Percentiles rank a stretch among this genome's conserved stretches.
Evolutionary conservation across 208 protist species (phyloP).

Genomic region (Naegleria gruberi): DNA sequence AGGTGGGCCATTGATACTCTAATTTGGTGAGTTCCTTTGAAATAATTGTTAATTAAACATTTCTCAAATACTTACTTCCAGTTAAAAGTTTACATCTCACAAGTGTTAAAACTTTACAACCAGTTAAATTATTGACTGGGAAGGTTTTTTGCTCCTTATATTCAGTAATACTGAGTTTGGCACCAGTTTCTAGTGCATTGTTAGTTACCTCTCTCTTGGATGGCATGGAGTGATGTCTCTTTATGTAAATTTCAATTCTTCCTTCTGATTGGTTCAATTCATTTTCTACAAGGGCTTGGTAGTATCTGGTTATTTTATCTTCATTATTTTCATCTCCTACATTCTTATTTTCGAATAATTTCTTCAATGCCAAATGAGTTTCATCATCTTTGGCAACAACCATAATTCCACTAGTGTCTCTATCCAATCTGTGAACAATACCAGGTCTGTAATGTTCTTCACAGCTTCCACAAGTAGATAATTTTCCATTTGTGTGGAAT

Average conservation of each 20-base stretch:
- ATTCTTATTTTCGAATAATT: constrained; percentile 8
- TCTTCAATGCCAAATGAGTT: not conserved
- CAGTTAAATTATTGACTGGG: not conserved
- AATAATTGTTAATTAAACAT: not conserved
- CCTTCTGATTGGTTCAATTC: not conserved
- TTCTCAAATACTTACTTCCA: not conserved
- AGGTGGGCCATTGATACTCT: constrained; percentile 27
- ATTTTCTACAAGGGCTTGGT: not conserved
- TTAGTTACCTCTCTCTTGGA: not conserved
- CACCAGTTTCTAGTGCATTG: not conserved
- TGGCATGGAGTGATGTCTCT: not conserved
- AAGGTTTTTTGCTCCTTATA: not conserved
- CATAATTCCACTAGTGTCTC: constrained; percentile 63
- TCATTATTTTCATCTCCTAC: not conserved
- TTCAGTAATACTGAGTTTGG: not conserved
- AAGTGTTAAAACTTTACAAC: not conserved
- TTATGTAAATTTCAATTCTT: not conserved
- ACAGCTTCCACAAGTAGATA: not conserved
- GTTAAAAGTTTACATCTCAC: constrained; percentile 12
- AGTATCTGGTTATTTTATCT: not conserved
- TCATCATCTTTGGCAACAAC: constrained; percentile 16
- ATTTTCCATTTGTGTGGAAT: not conserved
- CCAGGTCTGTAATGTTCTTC: constrained; percentile 2
- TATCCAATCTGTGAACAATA: constrained; percentile 66
- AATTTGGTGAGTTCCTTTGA: constrained; percentile 34